phyloP scores from a whole-genome alignment of 1,284 basidiomycete species.

The Ceratobasidium sp. region DNA sequence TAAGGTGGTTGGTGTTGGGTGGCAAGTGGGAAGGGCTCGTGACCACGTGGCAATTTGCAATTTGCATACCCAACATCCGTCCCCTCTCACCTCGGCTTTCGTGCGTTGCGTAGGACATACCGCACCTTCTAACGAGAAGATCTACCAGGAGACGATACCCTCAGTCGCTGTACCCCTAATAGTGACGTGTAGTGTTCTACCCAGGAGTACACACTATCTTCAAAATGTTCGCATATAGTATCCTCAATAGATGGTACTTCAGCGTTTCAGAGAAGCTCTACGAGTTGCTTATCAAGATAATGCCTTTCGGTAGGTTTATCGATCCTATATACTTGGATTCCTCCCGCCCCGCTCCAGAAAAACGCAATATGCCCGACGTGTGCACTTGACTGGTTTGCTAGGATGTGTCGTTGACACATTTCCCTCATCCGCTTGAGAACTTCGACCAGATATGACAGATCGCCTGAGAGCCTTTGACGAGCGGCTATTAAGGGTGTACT shows the following conservation, averaged over 20 bases:
- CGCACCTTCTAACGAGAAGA: too few species aligned
- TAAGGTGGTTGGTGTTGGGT: too few species aligned
- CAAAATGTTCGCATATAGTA: neutral
- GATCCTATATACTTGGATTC: neutral
- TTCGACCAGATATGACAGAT: neutral
- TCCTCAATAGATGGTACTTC: too few species aligned
- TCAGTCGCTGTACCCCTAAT: too few species aligned
- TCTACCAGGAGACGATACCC: too few species aligned
- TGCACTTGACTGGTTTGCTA: neutral
- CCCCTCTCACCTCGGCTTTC: too few species aligned
- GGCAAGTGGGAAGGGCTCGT: neutral
- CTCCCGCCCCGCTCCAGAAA: constrained; percentile 3
- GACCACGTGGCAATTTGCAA: neutral
- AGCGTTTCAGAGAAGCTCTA: neutral
- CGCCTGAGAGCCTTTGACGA: neutral
- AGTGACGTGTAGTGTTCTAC: too few species aligned
- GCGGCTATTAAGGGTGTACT: neutral
- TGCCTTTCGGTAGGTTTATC: neutral
- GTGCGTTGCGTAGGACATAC: too few species aligned
- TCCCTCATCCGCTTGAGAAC: constrained; percentile 1
- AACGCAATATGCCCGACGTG: neutral
- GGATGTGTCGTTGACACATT: neutral
- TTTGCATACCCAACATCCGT: too few species aligned
- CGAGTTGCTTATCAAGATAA: neutral
- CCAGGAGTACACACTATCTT: too few species aligned